These are phyloP conservation scores for Hyaloscypha bicolor DNA, from an alignment of 495 filamentous ascomycete species.

Conservation along the genomic window DNA sequence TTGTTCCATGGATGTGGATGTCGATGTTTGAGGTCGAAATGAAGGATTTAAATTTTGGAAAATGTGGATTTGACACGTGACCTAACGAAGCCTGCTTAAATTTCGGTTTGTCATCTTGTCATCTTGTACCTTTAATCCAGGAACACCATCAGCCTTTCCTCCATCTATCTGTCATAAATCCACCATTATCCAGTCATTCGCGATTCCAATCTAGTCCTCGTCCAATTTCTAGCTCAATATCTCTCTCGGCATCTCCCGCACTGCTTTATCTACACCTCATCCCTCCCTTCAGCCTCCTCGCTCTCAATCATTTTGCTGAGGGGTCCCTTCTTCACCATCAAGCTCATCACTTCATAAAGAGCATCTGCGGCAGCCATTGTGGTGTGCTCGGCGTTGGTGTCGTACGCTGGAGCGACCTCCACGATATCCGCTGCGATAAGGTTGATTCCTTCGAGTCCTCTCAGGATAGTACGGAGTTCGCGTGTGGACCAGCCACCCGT, in stretches of 20 bases:
- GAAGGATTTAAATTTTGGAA: background rate
- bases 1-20: background rate
- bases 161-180: background rate
- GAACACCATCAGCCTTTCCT: too few relatives aligned
- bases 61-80: background rate
- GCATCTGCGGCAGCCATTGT: conserved; percentile 71
- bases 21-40: background rate
- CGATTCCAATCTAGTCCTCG: background rate
- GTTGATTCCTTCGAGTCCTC: conserved; percentile 73
- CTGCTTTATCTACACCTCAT: conserved; percentile 23
- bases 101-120: background rate
- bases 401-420: conserved; percentile 67
- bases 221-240: background rate
- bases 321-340: conserved; percentile 66
- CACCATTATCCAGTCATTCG: background rate
- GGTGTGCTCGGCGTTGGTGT: conserved; percentile 67
- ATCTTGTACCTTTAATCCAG: background rate
- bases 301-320: conserved; percentile 36
- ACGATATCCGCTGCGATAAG: conserved; percentile 73
- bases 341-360: conserved; percentile 64
- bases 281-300: conserved; percentile 18
- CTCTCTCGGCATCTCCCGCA: background rate
- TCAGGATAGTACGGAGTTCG: conserved; percentile 70
- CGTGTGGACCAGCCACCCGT: conserved; percentile 78
- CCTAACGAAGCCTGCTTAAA: background rate